Conservation (phyloP, 257 asterid genomes). For the Plantago elongata region DNA sequence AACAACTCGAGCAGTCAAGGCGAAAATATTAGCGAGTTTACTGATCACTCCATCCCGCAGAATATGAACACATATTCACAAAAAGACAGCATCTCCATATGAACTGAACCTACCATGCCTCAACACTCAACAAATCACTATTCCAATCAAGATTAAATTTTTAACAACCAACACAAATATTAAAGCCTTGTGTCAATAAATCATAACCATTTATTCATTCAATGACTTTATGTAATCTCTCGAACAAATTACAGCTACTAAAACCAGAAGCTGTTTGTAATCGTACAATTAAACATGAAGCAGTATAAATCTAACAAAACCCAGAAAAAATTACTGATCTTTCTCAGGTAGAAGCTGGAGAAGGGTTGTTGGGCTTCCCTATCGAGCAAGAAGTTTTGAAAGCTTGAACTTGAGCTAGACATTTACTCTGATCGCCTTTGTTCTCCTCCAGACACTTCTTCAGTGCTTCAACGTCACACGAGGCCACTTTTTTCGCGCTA, state of each 20-base stretch:
- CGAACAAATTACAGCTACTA: not conserved
- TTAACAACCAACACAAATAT: not conserved
- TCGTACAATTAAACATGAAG: not conserved
- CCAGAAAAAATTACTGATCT: conserved; percentile 13
- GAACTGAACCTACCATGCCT: not conserved
- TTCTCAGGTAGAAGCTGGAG: conserved; percentile 21
- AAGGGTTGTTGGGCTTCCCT: conserved; percentile 31
- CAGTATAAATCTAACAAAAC: conserved; percentile 5
- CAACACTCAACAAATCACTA: not conserved
- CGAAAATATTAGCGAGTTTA: not conserved
- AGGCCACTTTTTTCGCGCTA: conserved; percentile 28
- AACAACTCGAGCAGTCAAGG: not conserved
- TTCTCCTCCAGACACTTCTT: conserved; percentile 63
- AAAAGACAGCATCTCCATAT: not conserved
- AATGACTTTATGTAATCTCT: too few species aligned
- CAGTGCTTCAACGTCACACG: conserved; percentile 59
- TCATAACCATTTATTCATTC: too few species aligned
- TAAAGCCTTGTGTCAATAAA: too few species aligned
- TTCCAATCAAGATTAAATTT: not conserved
- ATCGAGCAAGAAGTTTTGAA: conserved; percentile 53
- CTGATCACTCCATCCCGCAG: too few species aligned
- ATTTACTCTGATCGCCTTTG: conserved; percentile 55
- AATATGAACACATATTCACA: not conserved
- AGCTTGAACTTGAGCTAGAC: conserved; percentile 64
- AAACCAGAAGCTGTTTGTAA: not conserved